Evolutionary conservation across 164 flowering plant genomes (phyloP), one percentile per base, ranked within the genome.

Genomic region (Amborella trichopoda): DNA sequence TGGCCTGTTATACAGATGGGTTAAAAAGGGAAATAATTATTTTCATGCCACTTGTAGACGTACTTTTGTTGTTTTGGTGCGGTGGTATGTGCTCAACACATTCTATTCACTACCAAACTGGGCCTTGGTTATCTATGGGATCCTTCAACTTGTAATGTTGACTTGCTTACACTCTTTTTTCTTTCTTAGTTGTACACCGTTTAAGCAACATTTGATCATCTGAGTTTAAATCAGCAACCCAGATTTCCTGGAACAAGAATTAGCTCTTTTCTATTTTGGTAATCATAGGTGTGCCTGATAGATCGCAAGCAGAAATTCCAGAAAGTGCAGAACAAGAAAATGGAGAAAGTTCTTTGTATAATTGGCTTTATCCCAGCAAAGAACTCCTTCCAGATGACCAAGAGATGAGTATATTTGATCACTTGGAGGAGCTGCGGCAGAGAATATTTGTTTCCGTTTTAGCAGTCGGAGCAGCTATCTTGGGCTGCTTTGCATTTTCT

Each of bases 341-440:
- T 10, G 64, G 54, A 42, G 68, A 58, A 27, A 73, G 80, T 54
- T 44, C 76, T 0, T 36, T 91, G 19, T 83, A 81, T 63, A 50
- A 82, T 50, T 74, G 84, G 54, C 83, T 90, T 41, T 90, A 87
- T 68, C 99, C 96, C 22, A 59, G 58, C 60, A 81, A 91, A 61
- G 99, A 87, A 62, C 83, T 80, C 22, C 88, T 91, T 8, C 96
- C 99, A 4, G 96, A 91, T 68, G 99, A 91, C 53, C 73, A 73
- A 62, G 95, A 91, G 62, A 87, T 91, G 99, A 81, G 65, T 50
- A 37, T 91, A 63, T 91, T 73, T 62, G 96, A 91, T 69, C 96
- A 91, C 67, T 65, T 91, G 14, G 99, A 91, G 65, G 99, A 91
- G 74, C 67, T 91, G 44, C 81, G 99, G 1, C 49, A 76, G 65